Percentiles rank a stretch among this genome's conserved stretches.
Evolutionary conservation across 2,329 filamentous ascomycete genomes (phyloP).

Genomic region (Microdochium paspali): DNA sequence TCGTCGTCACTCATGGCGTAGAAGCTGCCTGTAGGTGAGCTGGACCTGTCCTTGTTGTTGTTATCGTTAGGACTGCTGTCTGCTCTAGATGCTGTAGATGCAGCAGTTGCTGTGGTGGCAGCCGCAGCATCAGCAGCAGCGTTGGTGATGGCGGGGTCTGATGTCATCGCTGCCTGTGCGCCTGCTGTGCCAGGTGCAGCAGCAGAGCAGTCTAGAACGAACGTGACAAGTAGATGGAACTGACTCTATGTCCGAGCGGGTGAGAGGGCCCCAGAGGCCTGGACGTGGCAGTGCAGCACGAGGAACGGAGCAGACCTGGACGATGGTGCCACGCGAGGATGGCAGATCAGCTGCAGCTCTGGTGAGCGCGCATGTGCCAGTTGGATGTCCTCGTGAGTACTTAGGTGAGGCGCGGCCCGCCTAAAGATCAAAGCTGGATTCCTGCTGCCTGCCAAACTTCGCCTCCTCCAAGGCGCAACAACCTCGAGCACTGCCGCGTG

Average conservation of each 20-base stretch:
- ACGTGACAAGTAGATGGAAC: too few relatives aligned
- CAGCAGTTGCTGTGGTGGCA: not conserved
- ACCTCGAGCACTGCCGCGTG: not conserved
- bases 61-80: too few relatives aligned
- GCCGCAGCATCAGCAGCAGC: constrained; percentile 1
- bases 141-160: constrained; percentile 16
- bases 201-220: too few relatives aligned
- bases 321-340: not conserved
- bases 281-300: not conserved
- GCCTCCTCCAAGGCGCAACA: not conserved
- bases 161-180: constrained; percentile 17
- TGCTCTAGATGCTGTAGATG: not conserved
- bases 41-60: constrained; percentile 19
- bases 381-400: not conserved
- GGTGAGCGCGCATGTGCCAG: not conserved
- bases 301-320: not conserved
- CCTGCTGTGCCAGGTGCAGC: too few relatives aligned
- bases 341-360: not conserved
- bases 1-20: constrained; percentile 96
- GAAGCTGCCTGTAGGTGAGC: constrained; percentile 78
- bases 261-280: not conserved
- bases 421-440: not conserved
- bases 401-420: not conserved
- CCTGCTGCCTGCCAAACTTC: not conserved
- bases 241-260: too few relatives aligned